Conservation (phyloP, 768 basidiomycete species). For the Boletus coccyginus region DNA sequence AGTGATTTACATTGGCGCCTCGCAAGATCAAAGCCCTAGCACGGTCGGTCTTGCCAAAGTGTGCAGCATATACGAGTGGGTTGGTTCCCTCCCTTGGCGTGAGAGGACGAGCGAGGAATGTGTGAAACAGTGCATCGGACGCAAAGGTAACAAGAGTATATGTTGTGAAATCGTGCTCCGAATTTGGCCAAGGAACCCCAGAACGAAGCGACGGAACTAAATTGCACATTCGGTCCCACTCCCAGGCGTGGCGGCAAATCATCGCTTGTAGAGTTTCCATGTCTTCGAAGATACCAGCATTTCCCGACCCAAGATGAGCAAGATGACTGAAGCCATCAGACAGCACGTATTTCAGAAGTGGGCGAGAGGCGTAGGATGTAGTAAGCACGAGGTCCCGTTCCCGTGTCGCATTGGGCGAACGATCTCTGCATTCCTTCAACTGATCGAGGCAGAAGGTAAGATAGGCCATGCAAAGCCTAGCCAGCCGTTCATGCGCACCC, state of each 20-base stretch:
- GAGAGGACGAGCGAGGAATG: not conserved
- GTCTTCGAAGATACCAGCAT: not conserved
- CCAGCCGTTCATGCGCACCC: conserved; percentile 3
- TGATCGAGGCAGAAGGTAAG: conserved; percentile 3
- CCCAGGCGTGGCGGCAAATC: not conserved
- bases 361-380: not conserved
- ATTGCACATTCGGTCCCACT: conserved; percentile 6
- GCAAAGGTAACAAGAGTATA: conserved; percentile 10
- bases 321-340: conserved; percentile 10
- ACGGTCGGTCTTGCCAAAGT: not conserved
- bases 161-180: not conserved
- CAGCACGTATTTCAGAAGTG: conserved; percentile 10
- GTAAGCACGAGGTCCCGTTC: not conserved
- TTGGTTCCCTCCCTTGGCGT: not conserved
- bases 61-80: conserved; percentile 10
- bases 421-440: not conserved
- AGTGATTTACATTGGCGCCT: not conserved
- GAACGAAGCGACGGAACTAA: not conserved
- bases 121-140: not conserved
- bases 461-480: conserved; percentile 12
- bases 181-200: conserved; percentile 2
- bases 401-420: not conserved
- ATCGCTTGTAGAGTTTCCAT: not conserved
- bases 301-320: not conserved
- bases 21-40: not conserved